A percentile compares a stretch with the other conserved stretches of the same genome.
These are phyloP conservation scores for Panicum virgatum DNA, from an alignment of 202 grass and related monocot species.

Conservation along the genomic window DNA sequence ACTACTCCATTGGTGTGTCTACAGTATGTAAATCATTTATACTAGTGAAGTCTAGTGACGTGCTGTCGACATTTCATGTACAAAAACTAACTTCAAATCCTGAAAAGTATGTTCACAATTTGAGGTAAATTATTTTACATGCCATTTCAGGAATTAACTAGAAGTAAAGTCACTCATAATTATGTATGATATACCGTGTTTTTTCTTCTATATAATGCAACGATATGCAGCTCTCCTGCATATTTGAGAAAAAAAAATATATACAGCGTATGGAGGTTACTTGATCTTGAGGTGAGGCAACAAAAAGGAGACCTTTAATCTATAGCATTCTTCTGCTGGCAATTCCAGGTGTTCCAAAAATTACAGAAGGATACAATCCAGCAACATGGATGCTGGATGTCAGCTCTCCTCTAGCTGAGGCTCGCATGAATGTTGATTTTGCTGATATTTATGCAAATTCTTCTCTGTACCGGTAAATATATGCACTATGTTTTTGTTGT, in stretches of 20 bases:
- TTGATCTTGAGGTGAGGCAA: not conserved
- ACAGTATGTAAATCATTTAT: too few relatives aligned
- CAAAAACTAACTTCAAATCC: not conserved
- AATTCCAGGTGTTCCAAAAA: conserved; percentile 71
- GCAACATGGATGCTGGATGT: conserved; percentile 92
- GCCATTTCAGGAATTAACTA: not conserved
- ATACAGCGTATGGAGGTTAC: not conserved
- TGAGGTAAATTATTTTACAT: not conserved
- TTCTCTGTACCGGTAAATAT: conserved; percentile 61
- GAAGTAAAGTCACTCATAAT: not conserved
- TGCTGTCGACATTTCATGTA: not conserved
- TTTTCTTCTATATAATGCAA: too few relatives aligned
- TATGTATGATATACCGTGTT: not conserved
- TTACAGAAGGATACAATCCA: conserved; percentile 69
- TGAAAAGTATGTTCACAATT: not conserved
- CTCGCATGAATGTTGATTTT: conserved; percentile 63
- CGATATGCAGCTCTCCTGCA: too few relatives aligned
- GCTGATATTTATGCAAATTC: conserved; percentile 74
- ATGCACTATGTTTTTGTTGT: not conserved
- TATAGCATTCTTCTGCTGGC: conserved; percentile 44
- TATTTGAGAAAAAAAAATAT: too few relatives aligned
- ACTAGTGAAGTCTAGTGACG: too few relatives aligned
- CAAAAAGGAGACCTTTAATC: conserved; percentile 6
- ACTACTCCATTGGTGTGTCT: too few relatives aligned
- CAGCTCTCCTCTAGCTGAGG: conserved; percentile 53